A percentile compares a stretch with the other conserved stretches of the same genome.
phyloP scores from a whole-genome alignment of 352 stramenopile genomes.

The Sclerospora graminicola region DNA sequence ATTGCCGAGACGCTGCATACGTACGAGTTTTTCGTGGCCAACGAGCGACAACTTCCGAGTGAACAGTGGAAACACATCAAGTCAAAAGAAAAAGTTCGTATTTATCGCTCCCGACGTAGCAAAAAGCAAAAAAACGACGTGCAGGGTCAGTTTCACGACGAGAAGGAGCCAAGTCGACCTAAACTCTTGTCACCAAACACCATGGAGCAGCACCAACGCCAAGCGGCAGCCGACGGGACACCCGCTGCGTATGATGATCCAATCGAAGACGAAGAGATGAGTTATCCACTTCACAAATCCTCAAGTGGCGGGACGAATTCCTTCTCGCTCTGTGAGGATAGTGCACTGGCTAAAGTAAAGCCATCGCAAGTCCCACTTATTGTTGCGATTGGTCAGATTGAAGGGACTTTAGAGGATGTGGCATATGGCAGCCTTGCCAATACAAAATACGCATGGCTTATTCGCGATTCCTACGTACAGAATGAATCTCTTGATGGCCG shows the following conservation, averaged over 20 bases:
- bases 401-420: conserved; percentile 25
- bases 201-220: conserved; percentile 18
- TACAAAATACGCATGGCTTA: conserved; percentile 17
- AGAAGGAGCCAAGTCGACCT: conserved; percentile 25
- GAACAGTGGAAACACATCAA: conserved; percentile 46
- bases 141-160: conserved; percentile 11
- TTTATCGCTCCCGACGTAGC: conserved; percentile 37
- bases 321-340: conserved; percentile 24
- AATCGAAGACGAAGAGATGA: conserved; percentile 9
- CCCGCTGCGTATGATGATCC: conserved; percentile 18
- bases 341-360: conserved; percentile 16
- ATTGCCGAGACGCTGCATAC: conserved; percentile 45
- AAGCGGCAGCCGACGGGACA: conserved; percentile 12
- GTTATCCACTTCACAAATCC: conserved; percentile 18
- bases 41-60: conserved; percentile 20
- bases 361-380: conserved; percentile 22
- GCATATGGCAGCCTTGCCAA: conserved; percentile 24
- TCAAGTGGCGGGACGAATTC: conserved; percentile 20
- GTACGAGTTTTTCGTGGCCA: conserved; percentile 40
- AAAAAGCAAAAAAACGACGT: conserved; percentile 10
- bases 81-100: conserved; percentile 33
- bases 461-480: conserved; percentile 28
- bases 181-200: conserved; percentile 24
- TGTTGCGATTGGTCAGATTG: conserved; percentile 21
- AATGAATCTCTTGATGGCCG: conserved; percentile 24